Evolutionary conservation across 441 rosid genomes (phyloP).

Genomic region (Erysimum cheiri): DNA sequence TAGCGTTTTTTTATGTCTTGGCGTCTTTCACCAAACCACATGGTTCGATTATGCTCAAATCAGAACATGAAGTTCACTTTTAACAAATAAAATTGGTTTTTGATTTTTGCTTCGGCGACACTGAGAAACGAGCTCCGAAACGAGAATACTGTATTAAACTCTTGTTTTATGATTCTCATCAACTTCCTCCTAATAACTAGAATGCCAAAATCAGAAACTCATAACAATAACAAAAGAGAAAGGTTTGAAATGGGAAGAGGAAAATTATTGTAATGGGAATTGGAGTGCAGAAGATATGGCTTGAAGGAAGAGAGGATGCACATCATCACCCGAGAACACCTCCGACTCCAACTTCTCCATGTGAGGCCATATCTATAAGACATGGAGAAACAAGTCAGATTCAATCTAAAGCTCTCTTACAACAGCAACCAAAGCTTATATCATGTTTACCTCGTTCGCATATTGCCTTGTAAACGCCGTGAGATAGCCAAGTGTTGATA

Average conservation of each 20-base stretch:
- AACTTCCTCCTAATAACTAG: constrained; percentile 24
- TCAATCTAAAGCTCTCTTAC: constrained; percentile 9
- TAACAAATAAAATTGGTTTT: not conserved
- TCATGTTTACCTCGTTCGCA: constrained; percentile 81
- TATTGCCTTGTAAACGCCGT: constrained; percentile 93
- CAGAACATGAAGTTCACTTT: not conserved
- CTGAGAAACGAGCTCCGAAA: not conserved
- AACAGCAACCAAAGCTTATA: not conserved
- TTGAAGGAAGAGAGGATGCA: constrained; percentile 77
- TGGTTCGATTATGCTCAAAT: not conserved
- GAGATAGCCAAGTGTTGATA: constrained; percentile 89
- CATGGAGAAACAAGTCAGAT: not conserved
- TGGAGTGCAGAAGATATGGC: constrained; percentile 68
- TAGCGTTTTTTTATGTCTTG: too few species aligned
- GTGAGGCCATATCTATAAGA: constrained; percentile 82
- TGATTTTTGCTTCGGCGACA: not conserved
- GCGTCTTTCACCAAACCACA: too few species aligned
- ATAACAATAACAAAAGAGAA: not conserved
- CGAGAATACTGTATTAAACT: not conserved
- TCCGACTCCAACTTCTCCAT: constrained; percentile 80
- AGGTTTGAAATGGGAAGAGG: not conserved
- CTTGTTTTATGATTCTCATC: not conserved
- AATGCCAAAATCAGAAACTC: constrained; percentile 11
- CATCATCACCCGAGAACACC: constrained; percentile 62
- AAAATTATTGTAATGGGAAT: constrained; percentile 22